Evolutionary conservation across 1,284 basidiomycete species (phyloP), one percentile per base, ranked within the genome.

Genomic region (Taiwanofungus camphoratus): DNA sequence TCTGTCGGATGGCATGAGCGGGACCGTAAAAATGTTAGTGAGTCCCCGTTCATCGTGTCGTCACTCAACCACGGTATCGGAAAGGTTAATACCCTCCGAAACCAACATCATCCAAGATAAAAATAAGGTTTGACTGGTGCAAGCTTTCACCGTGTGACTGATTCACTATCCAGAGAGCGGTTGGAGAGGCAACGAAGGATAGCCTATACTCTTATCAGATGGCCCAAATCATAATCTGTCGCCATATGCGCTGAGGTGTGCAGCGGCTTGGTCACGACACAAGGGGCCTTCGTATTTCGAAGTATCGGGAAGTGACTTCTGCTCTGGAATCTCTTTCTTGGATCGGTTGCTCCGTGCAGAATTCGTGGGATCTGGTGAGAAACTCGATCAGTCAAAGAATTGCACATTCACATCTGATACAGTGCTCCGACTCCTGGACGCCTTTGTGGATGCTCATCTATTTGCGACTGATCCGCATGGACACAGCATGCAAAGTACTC

Each of bases 201-300:
- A 22, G 31, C 22, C 27, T 16, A 9, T 11, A 5, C 21, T 38
- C 23, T 45, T 45, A 45, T 45, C 44, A 45, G 44, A 45, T 45
- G 39, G 13, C 33, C 36, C 15, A 39, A 20, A 24, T 24, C 34
- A 24, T 35, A 18, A 9, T 7, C 11, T 16, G 31, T 16, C 7
- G 9, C 31, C 16, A 7, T 18, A 18, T 33, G 31, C 16, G 31
- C 11, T 6, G 7, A 9, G 31, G 31, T 32, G 40, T 39, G 32
- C 30, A 44, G 42, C 23, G 26, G 6, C 41, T 19, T 24, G 37
- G 22, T 20, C 32, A 36, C 18, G 20, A 30, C 19, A 13, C 34
- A 30, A 41, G 30, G 24, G 41, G 24, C 16, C 27, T 5, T 16
- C 34, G 19, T 27, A 18, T 22, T 16, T 22, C 35, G 16, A 24